Evolutionary conservation across 192 early-diverging fungal genomes (phyloP).

Genomic region (Geranomyces variabilis): DNA sequence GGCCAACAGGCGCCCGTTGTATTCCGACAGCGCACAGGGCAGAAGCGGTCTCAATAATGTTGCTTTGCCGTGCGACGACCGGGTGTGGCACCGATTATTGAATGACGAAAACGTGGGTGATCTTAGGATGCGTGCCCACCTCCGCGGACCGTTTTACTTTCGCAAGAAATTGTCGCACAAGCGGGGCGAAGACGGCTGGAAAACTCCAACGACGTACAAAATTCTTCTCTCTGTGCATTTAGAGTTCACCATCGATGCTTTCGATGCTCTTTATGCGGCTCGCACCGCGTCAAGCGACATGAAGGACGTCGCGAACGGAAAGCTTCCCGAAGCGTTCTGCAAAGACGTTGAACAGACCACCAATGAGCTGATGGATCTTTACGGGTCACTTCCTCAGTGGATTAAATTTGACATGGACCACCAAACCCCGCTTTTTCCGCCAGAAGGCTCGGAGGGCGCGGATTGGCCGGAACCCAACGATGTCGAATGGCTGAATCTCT

Average conservation of each 20-base stretch:
- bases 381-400: constrained; percentile 3
- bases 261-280: background rate
- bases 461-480: constrained; percentile 13
- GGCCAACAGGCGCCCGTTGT: constrained; percentile 13
- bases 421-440: background rate
- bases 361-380: background rate
- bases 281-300: background rate
- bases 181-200: background rate
- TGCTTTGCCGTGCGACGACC: constrained; percentile 16
- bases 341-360: background rate
- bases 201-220: background rate
- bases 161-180: background rate
- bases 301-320: background rate
- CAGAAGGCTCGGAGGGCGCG: background rate
- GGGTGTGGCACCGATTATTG: background rate
- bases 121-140: background rate
- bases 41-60: background rate
- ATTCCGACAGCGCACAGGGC: background rate
- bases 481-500: constrained; percentile 17
- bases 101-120: background rate
- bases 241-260: background rate
- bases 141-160: constrained; percentile 5
- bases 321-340: background rate
- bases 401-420: background rate
- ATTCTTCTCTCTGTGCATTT: background rate